Conservation (phyloP, 352 stramenopile species). For the Globisporangium alternatum region DNA sequence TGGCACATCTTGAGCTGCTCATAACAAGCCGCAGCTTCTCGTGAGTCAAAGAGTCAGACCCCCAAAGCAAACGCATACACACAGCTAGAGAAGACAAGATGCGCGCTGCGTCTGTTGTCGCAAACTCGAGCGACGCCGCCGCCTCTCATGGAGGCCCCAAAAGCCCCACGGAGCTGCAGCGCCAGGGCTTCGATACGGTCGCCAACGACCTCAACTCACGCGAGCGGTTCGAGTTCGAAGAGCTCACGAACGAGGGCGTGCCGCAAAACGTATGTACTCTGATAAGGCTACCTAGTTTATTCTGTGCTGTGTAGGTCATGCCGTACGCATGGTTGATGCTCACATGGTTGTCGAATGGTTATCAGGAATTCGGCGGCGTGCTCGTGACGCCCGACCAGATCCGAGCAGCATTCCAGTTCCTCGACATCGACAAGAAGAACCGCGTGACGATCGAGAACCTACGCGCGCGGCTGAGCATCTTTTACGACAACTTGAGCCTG, state of each 20-base stretch:
- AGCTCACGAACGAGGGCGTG: conserved; percentile 3
- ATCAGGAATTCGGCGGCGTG: conserved; percentile 74
- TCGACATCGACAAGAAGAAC: conserved; percentile 81
- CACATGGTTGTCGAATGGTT: not conserved
- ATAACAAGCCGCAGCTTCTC: too few relatives aligned
- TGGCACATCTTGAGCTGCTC: too few relatives aligned
- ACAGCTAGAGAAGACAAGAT: not conserved
- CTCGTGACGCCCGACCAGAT: conserved; percentile 86
- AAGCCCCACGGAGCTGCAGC: conserved; percentile 2
- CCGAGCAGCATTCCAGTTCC: conserved; percentile 84
- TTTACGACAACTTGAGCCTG: conserved; percentile 85
- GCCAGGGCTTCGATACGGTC: conserved; percentile 13
- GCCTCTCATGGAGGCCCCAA: not conserved
- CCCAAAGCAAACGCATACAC: too few relatives aligned
- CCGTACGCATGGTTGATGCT: not conserved
- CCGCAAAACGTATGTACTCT: conserved; percentile 8
- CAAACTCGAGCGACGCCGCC: not conserved
- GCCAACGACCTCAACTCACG: conserved; percentile 11
- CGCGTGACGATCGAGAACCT: conserved; percentile 82
- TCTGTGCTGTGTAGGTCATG: not conserved
- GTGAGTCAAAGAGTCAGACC: too few relatives aligned
- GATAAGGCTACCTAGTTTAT: not conserved
- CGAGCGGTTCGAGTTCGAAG: conserved; percentile 9
- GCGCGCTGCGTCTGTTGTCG: not conserved
- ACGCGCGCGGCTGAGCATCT: conserved; percentile 72